Base-by-base conservation (phyloP, 345 rosid species). In the Carallia brachiata region DNA sequence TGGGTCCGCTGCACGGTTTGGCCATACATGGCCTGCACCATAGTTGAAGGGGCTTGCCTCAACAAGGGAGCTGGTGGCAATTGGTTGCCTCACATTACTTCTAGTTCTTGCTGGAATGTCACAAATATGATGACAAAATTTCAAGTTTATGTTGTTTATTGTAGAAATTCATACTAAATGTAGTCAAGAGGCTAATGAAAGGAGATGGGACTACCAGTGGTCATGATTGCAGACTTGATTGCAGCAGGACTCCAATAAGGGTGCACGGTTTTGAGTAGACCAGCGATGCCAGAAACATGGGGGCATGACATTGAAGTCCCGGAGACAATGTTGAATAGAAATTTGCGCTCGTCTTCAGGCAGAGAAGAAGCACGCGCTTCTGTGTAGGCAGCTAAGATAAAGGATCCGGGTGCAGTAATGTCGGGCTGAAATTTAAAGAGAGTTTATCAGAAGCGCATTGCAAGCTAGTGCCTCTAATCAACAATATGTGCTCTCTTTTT, bases 321-420 rank as follows among this genome's bases (percentile, higher is more conserved):
- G 0, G 95, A 90, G 48, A 88, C 74, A 27, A 89, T 87, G 75
- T 86, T 87, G 67, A 86, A 92, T 12, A 62, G 83, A 19, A 85
- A 86, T 1, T 84, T 88, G 54, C 97, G 82, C 44, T 48, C 2
- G 61, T 90, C 97, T 6, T 61, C 7, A 1, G 82, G 10, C 4
- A 82, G 71, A 16, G 84, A 86, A 7, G 97, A 75, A 0, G 98
- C 89, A 0, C 65, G 66, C 4, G 82, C 80, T 16, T 85, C 82
- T 1, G 98, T 76, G 85, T 89, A 90, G 0, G 81, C 96, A 2
- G 98, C 98, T 63, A 93, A 78, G 59, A 93, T 89, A 52, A 84
- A 81, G 39, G 90, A 93, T 16, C 98, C 98, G 4, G 98, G 98
- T 2, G 97, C 98, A 19, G 90, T 85, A 48, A 93, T 3, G 78